Conservation (phyloP, 805 yeast genomes). For the Candida chilensis region DNA sequence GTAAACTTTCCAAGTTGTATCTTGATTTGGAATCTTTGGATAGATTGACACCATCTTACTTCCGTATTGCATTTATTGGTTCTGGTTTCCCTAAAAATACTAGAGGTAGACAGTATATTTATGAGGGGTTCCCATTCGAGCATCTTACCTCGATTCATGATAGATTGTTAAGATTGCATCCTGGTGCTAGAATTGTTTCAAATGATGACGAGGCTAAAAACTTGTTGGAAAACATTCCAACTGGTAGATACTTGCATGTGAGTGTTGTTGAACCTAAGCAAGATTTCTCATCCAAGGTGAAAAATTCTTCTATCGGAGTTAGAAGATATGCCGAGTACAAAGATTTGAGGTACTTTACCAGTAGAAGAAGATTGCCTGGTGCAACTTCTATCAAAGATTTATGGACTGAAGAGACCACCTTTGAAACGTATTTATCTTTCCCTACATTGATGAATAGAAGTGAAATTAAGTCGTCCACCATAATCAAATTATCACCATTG, state of each 20-base stretch:
- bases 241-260: constrained; percentile 70
- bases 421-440: constrained; percentile 66
- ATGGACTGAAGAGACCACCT: constrained; percentile 86
- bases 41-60: constrained; percentile 67
- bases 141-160: constrained; percentile 78
- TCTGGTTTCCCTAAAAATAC: constrained; percentile 75
- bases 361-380: constrained; percentile 65
- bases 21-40: constrained; percentile 58
- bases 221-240: constrained; percentile 38
- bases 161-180: constrained; percentile 63
- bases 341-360: constrained; percentile 61
- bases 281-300: constrained; percentile 35
- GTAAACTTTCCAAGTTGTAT: constrained; percentile 61
- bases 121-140: constrained; percentile 83
- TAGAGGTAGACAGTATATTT: constrained; percentile 69
- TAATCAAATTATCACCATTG: constrained; percentile 66
- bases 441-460: constrained; percentile 85
- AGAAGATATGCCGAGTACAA: constrained; percentile 69
- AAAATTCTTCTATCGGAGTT: constrained; percentile 48
- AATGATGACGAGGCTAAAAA: constrained; percentile 44
- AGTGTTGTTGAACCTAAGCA: constrained; percentile 63
- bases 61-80: constrained; percentile 75
- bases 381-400: constrained; percentile 61
- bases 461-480: constrained; percentile 44
- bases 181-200: constrained; percentile 69